Conservation (phyloP, 177 flowering plant genomes). For the Vitis hybrid region DNA sequence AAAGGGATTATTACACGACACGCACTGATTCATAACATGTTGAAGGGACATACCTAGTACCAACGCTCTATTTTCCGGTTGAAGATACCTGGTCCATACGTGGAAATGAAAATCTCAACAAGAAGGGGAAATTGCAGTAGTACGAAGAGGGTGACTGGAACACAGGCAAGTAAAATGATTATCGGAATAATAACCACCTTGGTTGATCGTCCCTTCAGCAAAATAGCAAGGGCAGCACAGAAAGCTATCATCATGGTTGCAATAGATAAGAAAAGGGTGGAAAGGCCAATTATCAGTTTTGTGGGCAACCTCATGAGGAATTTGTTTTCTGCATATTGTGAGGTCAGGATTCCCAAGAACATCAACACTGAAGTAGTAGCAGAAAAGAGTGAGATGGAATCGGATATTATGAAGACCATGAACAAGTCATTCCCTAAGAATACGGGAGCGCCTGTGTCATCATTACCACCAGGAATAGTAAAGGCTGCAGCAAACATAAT, state of each 20-base stretch:
- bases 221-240: conserved; percentile 1
- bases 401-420: conserved; percentile 1
- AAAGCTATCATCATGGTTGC: conserved; percentile 17
- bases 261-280: conserved; percentile 16
- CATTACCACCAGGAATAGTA: conserved; percentile 14
- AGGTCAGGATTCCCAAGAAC: conserved; percentile 18
- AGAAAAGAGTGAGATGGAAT: conserved; percentile 1
- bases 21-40: no score
- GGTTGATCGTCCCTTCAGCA: background rate
- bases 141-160: conserved; percentile 8
- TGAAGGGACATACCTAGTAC: no score
- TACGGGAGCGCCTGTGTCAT: conserved; percentile 3
- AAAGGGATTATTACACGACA: no score
- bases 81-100: conserved; percentile 23
- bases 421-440: background rate
- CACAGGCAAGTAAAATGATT: background rate
- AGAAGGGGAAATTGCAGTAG: conserved; percentile 13
- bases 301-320: conserved; percentile 13
- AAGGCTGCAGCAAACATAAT: conserved; percentile 8
- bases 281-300: conserved; percentile 13
- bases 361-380: conserved; percentile 8
- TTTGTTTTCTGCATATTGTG: conserved; percentile 21
- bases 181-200: background rate
- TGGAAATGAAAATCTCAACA: conserved; percentile 15
- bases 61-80: conserved; percentile 4